Evolutionary conservation across 257 asterid genomes (phyloP).

Genomic region (Eustoma russellianum): DNA sequence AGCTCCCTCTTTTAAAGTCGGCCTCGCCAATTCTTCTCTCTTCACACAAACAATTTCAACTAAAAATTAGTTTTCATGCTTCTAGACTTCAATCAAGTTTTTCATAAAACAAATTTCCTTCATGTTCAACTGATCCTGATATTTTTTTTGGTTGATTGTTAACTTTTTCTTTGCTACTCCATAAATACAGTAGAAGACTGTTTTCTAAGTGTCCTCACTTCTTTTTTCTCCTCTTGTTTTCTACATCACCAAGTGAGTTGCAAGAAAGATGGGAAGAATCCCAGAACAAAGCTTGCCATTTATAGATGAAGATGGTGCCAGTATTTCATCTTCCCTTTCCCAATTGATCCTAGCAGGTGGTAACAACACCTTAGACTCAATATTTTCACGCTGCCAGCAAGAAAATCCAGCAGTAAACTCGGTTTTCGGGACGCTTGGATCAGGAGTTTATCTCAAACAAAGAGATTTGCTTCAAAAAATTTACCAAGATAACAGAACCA

Average conservation of each 20-base stretch:
- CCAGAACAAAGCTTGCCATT: constrained; percentile 22
- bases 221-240: neutral
- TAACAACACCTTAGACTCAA: constrained; percentile 61
- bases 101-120: too few relatives aligned
- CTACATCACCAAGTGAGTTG: neutral
- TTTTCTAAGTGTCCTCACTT: constrained; percentile 3
- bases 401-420: constrained; percentile 9
- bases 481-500: constrained; percentile 26
- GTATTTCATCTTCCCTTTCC: constrained; percentile 48
- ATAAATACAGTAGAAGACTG: constrained; percentile 11
- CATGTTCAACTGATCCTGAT: too few relatives aligned
- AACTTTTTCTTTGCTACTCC: neutral
- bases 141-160: neutral
- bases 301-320: constrained; percentile 19
- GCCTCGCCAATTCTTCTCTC: too few relatives aligned
- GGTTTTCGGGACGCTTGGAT: constrained; percentile 44
- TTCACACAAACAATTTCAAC: too few relatives aligned
- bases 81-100: too few relatives aligned
- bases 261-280: constrained; percentile 25
- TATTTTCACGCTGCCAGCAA: constrained; percentile 50
- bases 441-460: constrained; percentile 61
- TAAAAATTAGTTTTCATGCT: too few relatives aligned
- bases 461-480: constrained; percentile 59
- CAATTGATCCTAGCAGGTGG: constrained; percentile 49
- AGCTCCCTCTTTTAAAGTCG: too few relatives aligned